A percentile compares a stretch with the other conserved stretches of the same genome.
These are phyloP conservation scores for Clonostachys sp. DNA, from an alignment of 2,329 filamentous ascomycete genomes.

Conservation along the genomic window DNA sequence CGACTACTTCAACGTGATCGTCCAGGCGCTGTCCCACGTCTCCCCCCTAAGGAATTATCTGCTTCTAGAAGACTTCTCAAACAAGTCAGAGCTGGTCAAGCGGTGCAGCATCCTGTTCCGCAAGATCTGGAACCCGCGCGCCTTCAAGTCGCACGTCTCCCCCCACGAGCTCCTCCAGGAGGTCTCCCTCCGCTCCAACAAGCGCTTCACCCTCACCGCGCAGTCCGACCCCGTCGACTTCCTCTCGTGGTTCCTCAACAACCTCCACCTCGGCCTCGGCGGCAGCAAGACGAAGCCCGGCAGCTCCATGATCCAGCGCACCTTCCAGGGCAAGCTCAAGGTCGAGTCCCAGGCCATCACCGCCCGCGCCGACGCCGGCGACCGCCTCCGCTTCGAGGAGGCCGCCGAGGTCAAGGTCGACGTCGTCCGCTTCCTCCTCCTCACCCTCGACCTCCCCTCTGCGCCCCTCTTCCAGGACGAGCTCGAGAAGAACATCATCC, in stretches of 20 bases:
- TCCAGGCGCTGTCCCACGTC: constrained; percentile 89
- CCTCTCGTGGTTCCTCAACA: constrained; percentile 95
- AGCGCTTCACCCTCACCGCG: constrained; percentile 83
- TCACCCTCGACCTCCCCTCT: constrained; percentile 88
- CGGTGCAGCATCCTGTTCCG: constrained; percentile 85
- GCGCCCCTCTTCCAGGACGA: constrained; percentile 96
- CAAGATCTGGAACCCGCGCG: constrained; percentile 96
- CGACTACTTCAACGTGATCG: constrained; percentile 94
- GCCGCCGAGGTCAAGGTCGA: constrained; percentile 76
- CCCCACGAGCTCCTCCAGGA: constrained; percentile 96
- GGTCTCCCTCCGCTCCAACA: constrained; percentile 82
- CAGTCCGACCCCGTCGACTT: constrained; percentile 98
- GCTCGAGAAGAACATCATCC: constrained; percentile 92
- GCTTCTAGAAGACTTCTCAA: constrained; percentile 76
- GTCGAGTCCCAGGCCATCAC: constrained; percentile 94
- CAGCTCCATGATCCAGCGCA: constrained; percentile 81
- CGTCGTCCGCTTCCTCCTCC: constrained; percentile 76
- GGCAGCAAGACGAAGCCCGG: constrained; percentile 83
- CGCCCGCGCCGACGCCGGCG: constrained; percentile 79
- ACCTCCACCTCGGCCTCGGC: constrained; percentile 85
- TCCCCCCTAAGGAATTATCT: constrained; percentile 86
- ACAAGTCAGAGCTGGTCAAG: constrained; percentile 73
- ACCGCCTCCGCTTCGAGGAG: constrained; percentile 90
- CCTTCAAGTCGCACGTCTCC: constrained; percentile 95
- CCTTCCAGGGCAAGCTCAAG: constrained; percentile 89